phyloP scores from a whole-genome alignment of 805 yeast species.

The Yarrowia divulgata region DNA sequence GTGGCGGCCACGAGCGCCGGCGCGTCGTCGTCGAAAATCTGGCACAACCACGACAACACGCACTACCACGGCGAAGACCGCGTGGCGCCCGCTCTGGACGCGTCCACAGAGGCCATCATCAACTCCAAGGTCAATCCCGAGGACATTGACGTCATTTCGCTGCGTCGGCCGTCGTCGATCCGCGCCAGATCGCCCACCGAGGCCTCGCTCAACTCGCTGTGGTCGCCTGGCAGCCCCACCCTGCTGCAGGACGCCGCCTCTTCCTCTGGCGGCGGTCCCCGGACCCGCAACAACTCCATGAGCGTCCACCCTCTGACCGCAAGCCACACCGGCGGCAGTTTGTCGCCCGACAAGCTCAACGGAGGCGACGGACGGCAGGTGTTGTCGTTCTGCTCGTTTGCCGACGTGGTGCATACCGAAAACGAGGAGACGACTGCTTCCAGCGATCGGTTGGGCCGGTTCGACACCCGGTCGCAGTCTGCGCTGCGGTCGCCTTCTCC shows the following conservation, averaged over 20 bases:
- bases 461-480: slow-evolving; percentile 36
- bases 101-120: slow-evolving; percentile 70
- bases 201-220: slow-evolving; percentile 32
- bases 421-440: slow-evolving; percentile 25
- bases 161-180: slow-evolving; percentile 59
- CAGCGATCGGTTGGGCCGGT: slow-evolving; percentile 16
- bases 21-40: slow-evolving; percentile 13
- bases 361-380: slow-evolving; percentile 41
- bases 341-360: slow-evolving; percentile 14
- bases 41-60: slow-evolving; percentile 44
- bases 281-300: slow-evolving; percentile 25
- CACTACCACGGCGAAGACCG: slow-evolving; percentile 64
- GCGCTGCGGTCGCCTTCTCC: slow-evolving; percentile 19
- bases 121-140: slow-evolving; percentile 66
- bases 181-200: slow-evolving; percentile 39
- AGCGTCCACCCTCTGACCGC: slow-evolving; percentile 33
- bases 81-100: slow-evolving; percentile 84
- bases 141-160: slow-evolving; percentile 72
- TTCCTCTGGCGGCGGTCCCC: slow-evolving; percentile 27
- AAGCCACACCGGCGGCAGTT: slow-evolving; percentile 15
- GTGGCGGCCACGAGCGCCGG: slow-evolving; percentile 16
- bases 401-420: slow-evolving; percentile 62
- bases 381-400: slow-evolving; percentile 72
- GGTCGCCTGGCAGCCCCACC: slow-evolving; percentile 33
- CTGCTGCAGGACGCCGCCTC: slow-evolving; percentile 8